Percentiles rank a stretch among this genome's conserved stretches.
phyloP scores from a whole-genome alignment of 2,329 filamentous ascomycete genomes.

The Colletotrichum sp. region DNA sequence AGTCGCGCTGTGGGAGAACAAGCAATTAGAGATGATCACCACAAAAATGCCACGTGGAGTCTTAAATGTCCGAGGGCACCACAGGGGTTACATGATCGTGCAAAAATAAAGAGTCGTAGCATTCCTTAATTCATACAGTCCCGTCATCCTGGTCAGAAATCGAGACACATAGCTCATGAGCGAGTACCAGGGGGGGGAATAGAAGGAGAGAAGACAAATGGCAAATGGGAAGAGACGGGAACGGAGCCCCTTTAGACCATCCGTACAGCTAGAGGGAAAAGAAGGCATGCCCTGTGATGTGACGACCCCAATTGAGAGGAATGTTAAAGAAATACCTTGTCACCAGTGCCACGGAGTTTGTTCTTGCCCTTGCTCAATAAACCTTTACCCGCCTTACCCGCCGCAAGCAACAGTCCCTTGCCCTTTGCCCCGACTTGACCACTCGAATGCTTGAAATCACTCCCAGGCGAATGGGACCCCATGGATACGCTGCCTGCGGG shows the following conservation, averaged over 20 bases:
- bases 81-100: slow-evolving; percentile 25
- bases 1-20: slow-evolving; percentile 39
- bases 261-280: slow-evolving; percentile 22
- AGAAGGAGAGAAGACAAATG: slow-evolving; percentile 20
- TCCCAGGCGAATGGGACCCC: slow-evolving; percentile 40
- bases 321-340: slow-evolving; percentile 85
- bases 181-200: slow-evolving; percentile 19
- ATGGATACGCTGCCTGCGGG: slow-evolving; percentile 40
- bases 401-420: slow-evolving; percentile 86
- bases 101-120: slow-evolving; percentile 36
- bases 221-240: slow-evolving; percentile 5
- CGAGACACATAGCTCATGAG: slow-evolving; percentile 11
- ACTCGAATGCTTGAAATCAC: slow-evolving; percentile 57
- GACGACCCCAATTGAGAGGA: slow-evolving; percentile 29
- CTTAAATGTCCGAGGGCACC: slow-evolving; percentile 16
- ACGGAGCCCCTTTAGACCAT: slow-evolving; percentile 1
- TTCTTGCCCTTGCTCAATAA: slow-evolving; percentile 89
- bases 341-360: slow-evolving; percentile 74
- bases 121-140: slow-evolving; percentile 45
- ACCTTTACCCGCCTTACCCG: slow-evolving; percentile 89
- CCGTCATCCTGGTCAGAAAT: slow-evolving; percentile 35
- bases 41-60: slow-evolving; percentile 10
- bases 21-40: slow-evolving; percentile 25
- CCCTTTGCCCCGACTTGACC: slow-evolving; percentile 79
- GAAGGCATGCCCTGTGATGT: slow-evolving; percentile 24